Evolutionary conservation across 805 yeast genomes (phyloP).

Genomic region (Lipomyces yamadae): DNA sequence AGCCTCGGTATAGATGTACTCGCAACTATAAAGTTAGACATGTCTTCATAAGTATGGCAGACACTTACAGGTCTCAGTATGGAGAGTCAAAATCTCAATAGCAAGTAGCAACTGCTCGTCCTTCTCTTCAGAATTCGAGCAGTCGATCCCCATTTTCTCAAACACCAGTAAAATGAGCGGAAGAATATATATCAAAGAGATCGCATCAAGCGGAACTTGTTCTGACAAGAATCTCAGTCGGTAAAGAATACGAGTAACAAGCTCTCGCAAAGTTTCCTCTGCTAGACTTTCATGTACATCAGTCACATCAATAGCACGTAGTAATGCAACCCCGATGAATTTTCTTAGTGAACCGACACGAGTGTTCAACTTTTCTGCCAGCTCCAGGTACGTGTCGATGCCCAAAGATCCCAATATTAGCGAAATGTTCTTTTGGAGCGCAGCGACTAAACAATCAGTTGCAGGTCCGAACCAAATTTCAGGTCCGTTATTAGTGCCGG

Average conservation of each 20-base stretch:
- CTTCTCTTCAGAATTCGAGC: constrained; percentile 70
- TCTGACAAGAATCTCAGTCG: constrained; percentile 74
- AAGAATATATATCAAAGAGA: constrained; percentile 71
- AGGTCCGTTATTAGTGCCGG: constrained; percentile 70
- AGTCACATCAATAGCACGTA: constrained; percentile 58
- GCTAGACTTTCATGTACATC: constrained; percentile 50
- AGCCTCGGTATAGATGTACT: constrained; percentile 71
- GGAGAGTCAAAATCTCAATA: constrained; percentile 43
- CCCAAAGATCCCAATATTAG: constrained; percentile 53
- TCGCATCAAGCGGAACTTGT: constrained; percentile 69
- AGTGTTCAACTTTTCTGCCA: constrained; percentile 58
- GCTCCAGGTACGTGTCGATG: constrained; percentile 56
- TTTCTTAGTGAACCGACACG: constrained; percentile 58
- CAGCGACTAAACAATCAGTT: constrained; percentile 53
- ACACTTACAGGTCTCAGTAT: constrained; percentile 58
- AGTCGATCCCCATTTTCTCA: constrained; percentile 60
- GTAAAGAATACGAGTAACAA: constrained; percentile 71
- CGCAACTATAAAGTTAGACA: constrained; percentile 48
- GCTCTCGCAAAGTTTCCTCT: constrained; percentile 58
- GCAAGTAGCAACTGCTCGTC: constrained; percentile 80
- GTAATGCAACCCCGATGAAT: constrained; percentile 70
- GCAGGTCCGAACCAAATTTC: constrained; percentile 75
- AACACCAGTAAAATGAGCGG: constrained; percentile 76
- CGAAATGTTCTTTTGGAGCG: constrained; percentile 50
- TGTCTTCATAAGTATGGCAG: too few species aligned